Base-by-base conservation (phyloP, 139 green algal species). In the Pedinophyceae sp. region DNA sequence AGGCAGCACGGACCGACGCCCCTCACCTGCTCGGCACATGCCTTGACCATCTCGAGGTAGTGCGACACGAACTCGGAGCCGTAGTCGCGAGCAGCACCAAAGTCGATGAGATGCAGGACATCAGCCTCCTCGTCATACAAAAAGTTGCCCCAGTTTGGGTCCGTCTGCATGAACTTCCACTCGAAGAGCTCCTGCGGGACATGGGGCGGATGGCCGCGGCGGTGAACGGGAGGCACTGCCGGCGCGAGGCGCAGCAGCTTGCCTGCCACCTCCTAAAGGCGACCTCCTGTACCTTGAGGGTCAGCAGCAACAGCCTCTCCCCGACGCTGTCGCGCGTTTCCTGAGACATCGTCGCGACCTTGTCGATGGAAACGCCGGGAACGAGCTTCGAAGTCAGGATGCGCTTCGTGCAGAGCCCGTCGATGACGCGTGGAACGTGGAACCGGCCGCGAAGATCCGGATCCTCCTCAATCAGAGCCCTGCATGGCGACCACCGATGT, bases 91-190 rank as follows among this genome's bases (percentile, higher is more conserved):
- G 79, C 75, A 0, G 89, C 89, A 2, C 89, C 89, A 67, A 97
- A 97, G 63, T 97, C 88, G 41, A 97, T 93, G 22, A 95, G 67
- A 51, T 87, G 67, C 5, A 97, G 62, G 25, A 46, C 54, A 26
- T 62, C 46, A 6, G 57, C 62, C 16, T 71, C 53, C n/a, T 59
- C 30, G 58, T 97, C 86, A 53, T 93, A 97, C 59, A 97, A 58
- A 45, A 96, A 97, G 80, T 97, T 97, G 64, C 85, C 84, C 57
- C 62, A 78, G 64, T 96, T 96, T 49, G 86, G 86, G 60, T 95
- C 89, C 7, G 89, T 96, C 68, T 76, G 65, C 85, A 94, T 94
- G 72, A 88, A 95, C 24, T 72, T 71, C 80, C 89, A 94, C 25
- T 78, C 65, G 60, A 93, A 97, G 27, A 97, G 77, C 77, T 95